Evolutionary conservation across 2,329 filamentous ascomycete genomes (phyloP), one percentile per base, ranked within the genome.

Genomic region (Daldinia sp.): DNA sequence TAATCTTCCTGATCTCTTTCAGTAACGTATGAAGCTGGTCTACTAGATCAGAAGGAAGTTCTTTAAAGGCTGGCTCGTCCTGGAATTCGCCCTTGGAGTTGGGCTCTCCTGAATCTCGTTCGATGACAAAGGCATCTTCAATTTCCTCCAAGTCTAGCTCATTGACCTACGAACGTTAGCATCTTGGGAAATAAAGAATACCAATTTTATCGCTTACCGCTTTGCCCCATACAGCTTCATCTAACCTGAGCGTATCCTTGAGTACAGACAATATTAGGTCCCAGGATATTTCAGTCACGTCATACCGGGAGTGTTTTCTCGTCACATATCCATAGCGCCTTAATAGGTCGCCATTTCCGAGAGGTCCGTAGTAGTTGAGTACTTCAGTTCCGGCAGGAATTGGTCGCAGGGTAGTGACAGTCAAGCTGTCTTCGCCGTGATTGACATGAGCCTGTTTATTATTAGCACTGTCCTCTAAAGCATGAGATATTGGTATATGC

Each of bases 281-380:
- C 81, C 90, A 88, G 0, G 91, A 84, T 37, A 97, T 80, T 77
- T 98, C 94, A 0, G 93, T 91, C 0, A 97, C 93, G 73, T 97
- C 93, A 78, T 94, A 93, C 44, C 90, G 85, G 9, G 89, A 82
- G 74, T 97, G 94, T 71, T 90, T 90, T 30, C 87, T 81, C 0
- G 93, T 95, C n/a, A 94, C 89, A 75, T 97, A 97, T 18, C 94
- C 94, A 74, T 97, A 97, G 13, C 94, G 86, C 39, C 94, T 86
- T 10, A 97, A 85, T 6, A 97, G 83, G 76, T 98, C 94, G 0
- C 92, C 91, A 66, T 92, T 92, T 9, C 93, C 92, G 2, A 97
- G 87, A 5, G 93, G 90, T 0, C 94, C 94, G 73, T 97, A 97
- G 80, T 97, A 94, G 78, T 97, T 97, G 77, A 94, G 88, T 18